These are phyloP conservation scores for Mucor circinelloides DNA, from an alignment of 371 early-diverging fungal species.

Conservation along the genomic window DNA sequence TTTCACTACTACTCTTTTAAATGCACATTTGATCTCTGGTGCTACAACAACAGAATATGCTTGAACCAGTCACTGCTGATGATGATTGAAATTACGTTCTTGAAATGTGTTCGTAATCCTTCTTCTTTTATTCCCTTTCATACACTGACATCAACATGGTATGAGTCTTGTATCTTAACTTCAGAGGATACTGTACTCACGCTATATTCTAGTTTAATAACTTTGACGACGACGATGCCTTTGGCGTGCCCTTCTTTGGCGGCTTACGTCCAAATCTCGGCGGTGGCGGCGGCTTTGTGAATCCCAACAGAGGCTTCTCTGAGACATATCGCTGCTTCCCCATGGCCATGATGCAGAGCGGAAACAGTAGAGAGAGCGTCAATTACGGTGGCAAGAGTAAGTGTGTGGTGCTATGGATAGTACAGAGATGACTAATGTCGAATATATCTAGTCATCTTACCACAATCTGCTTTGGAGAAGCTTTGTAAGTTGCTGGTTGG, in stretches of 20 bases:
- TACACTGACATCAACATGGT: background rate
- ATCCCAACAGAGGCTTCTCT: slow-evolving; percentile 54
- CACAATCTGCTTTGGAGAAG: slow-evolving; percentile 87
- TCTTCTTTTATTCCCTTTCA: background rate
- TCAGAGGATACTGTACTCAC: background rate
- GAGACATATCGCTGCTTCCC: slow-evolving; percentile 82
- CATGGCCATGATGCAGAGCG: slow-evolving; percentile 77
- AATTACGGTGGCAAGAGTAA: slow-evolving; percentile 88
- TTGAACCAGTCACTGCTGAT: background rate
- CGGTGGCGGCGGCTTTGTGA: slow-evolving; percentile 31
- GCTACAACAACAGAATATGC: too few relatives aligned
- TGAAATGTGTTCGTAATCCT: background rate
- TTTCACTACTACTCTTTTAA: too few relatives aligned
- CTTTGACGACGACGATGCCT: slow-evolving; percentile 42
- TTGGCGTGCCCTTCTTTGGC: slow-evolving; percentile 34
- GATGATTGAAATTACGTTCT: background rate
- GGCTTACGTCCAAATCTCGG: slow-evolving; percentile 29
- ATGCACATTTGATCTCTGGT: too few relatives aligned
- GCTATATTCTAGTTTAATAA: slow-evolving; percentile 13
- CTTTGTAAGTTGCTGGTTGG: slow-evolving; percentile 57
- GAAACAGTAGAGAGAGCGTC: slow-evolving; percentile 74
- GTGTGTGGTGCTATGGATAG: background rate
- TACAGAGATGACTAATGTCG: too few relatives aligned
- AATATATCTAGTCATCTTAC: slow-evolving; percentile 77
- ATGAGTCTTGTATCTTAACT: background rate